Evolutionary conservation across 1,139 yeast genomes (phyloP).

Genomic region (Geotrichum bryndzae): DNA sequence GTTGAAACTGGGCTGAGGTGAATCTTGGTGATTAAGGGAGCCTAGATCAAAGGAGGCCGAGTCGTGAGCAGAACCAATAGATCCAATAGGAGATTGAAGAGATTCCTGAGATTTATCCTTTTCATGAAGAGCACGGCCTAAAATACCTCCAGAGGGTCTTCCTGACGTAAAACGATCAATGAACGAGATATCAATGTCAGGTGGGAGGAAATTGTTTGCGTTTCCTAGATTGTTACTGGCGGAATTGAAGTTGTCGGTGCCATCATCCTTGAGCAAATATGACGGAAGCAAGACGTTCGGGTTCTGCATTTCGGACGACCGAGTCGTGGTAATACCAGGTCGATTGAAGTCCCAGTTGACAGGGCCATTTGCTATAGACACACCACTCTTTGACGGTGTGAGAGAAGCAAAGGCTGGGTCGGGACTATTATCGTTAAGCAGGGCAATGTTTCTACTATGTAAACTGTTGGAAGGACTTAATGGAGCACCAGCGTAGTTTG

Average conservation of each 20-base stretch:
- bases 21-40: background rate
- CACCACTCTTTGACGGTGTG: conserved; percentile 6
- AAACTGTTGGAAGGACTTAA: conserved; percentile 10
- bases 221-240: background rate
- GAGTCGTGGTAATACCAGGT: background rate
- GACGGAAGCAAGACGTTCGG: conserved; percentile 11
- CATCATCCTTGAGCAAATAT: conserved; percentile 11
- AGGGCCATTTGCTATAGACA: conserved; percentile 2
- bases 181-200: conserved; percentile 24
- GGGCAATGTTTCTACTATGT: background rate
- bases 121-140: conserved; percentile 23
- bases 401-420: conserved; percentile 7
- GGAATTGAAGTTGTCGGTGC: background rate
- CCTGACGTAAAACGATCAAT: conserved; percentile 19
- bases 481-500: conserved; percentile 5
- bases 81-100: conserved; percentile 10
- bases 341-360: conserved; percentile 9
- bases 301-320: conserved; percentile 1
- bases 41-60: background rate
- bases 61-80: conserved; percentile 8
- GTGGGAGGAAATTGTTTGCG: background rate
- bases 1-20: conserved; percentile 12
- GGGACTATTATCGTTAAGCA: conserved; percentile 3
- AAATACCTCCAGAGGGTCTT: conserved; percentile 25
- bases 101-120: conserved; percentile 16